These are phyloP conservation scores for Salix dunnii DNA, from an alignment of 345 rosid species.

Conservation along the genomic window DNA sequence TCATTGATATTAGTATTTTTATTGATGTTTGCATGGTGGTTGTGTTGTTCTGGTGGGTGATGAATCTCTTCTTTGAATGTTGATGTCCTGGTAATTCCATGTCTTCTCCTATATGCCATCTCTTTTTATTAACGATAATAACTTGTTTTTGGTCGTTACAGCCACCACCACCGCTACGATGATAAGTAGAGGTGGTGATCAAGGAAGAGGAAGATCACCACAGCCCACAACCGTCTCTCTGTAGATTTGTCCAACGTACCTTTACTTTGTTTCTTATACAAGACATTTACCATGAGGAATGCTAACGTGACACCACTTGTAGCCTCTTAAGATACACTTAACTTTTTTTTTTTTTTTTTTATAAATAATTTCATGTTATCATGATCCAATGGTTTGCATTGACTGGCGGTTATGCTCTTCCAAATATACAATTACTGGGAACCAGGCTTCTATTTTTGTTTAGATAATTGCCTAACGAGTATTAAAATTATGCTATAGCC, in stretches of 20 bases:
- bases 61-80: conserved; percentile 78
- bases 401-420: neutral
- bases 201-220: neutral
- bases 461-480: neutral
- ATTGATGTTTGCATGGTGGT: conserved; percentile 9
- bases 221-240: neutral
- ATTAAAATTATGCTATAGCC: neutral
- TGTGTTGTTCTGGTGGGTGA: conserved; percentile 28
- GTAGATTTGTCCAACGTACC: conserved; percentile 19
- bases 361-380: neutral
- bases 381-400: neutral
- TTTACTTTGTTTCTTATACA: neutral
- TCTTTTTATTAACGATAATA: neutral
- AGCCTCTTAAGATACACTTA: neutral
- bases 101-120: conserved; percentile 96
- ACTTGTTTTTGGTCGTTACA: neutral
- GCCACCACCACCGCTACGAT: conserved; percentile 7
- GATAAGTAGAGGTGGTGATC: neutral
- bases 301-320: conserved; percentile 13
- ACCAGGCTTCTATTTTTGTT: neutral
- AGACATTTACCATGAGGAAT: conserved; percentile 1
- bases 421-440: neutral
- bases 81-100: conserved; percentile 64
- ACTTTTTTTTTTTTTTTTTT: neutral
- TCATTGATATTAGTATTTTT: conserved; percentile 7